Percentiles rank a stretch among this genome's conserved stretches.
Evolutionary conservation across 257 asterid genomes (phyloP).

Genomic region (Osmanthus fragrans): DNA sequence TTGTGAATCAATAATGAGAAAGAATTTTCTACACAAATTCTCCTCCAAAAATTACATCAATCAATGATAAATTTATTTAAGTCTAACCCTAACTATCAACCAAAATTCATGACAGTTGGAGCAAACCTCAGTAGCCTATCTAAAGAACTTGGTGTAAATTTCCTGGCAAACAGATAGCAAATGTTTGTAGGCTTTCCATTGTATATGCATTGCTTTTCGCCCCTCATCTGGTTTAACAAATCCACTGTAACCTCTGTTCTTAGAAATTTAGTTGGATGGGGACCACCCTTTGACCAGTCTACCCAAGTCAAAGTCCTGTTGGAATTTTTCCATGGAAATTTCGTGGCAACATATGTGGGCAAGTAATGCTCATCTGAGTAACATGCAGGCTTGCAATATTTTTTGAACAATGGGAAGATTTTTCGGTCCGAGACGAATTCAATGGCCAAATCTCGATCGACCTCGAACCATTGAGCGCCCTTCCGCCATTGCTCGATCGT

Average conservation of each 20-base stretch:
- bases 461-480: slow-evolving; percentile 74
- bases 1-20: no score
- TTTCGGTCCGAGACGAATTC: slow-evolving; percentile 40
- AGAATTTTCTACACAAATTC: background rate
- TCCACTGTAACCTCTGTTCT: slow-evolving; percentile 41
- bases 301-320: slow-evolving; percentile 80
- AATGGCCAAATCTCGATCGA: slow-evolving; percentile 52
- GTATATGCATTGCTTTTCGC: slow-evolving; percentile 42
- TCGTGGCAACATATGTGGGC: slow-evolving; percentile 53
- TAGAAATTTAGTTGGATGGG: slow-evolving; percentile 64
- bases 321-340: slow-evolving; percentile 35
- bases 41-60: background rate
- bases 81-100: background rate
- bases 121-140: slow-evolving; percentile 56
- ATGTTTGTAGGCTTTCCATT: slow-evolving; percentile 46
- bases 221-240: slow-evolving; percentile 43
- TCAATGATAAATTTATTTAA: background rate
- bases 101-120: slow-evolving; percentile 45
- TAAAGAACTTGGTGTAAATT: slow-evolving; percentile 49
- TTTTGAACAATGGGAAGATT: slow-evolving; percentile 38
- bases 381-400: slow-evolving; percentile 58
- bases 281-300: slow-evolving; percentile 77
- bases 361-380: slow-evolving; percentile 79
- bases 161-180: slow-evolving; percentile 78
- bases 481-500: slow-evolving; percentile 56